Evolutionary conservation across 306 rosid genomes (phyloP).

Genomic region (Astragalus glycyphyllos): DNA sequence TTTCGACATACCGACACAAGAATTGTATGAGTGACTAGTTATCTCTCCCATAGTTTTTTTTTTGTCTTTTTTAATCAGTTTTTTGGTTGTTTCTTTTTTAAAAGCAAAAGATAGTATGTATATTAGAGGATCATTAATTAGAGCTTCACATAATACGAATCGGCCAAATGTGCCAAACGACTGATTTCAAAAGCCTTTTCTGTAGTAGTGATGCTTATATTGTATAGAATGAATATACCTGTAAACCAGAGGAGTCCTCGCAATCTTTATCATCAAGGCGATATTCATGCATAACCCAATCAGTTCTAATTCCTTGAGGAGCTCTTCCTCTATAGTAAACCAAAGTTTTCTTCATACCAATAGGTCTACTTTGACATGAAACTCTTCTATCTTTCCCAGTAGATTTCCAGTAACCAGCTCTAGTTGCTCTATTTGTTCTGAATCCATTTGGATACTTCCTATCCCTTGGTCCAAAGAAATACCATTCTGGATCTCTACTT

Average conservation of each 20-base stretch:
- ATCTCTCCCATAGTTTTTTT: no score
- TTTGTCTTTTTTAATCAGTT: no score
- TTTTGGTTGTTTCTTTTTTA: no score
- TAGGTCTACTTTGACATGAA: slow-evolving; percentile 68
- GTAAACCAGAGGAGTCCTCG: slow-evolving; percentile 73
- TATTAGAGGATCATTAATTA: no score
- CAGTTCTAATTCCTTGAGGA: slow-evolving; percentile 96
- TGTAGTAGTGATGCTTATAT: no score
- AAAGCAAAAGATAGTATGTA: no score
- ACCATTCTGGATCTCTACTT: slow-evolving; percentile 99
- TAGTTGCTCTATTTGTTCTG: slow-evolving; percentile 94
- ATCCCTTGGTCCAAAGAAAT: slow-evolving; percentile 94
- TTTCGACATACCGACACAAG: no score
- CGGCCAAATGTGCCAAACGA: no score
- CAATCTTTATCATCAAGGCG: slow-evolving; percentile 87
- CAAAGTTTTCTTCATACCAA: slow-evolving; percentile 98
- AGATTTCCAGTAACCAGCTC: slow-evolving; percentile 98
- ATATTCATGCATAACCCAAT: slow-evolving; percentile 99
- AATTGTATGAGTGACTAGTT: no score
- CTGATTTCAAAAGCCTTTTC: no score
- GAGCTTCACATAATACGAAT: no score
- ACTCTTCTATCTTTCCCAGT: slow-evolving; percentile 94
- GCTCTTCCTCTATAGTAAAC: slow-evolving; percentile 96
- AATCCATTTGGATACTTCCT: slow-evolving; percentile 94
- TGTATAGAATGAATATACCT: slow-evolving; percentile 51